A percentile compares a stretch with the other conserved stretches of the same genome.
Conservation (phyloP, 305 asterid genomes). For the Solanum hybrid region DNA sequence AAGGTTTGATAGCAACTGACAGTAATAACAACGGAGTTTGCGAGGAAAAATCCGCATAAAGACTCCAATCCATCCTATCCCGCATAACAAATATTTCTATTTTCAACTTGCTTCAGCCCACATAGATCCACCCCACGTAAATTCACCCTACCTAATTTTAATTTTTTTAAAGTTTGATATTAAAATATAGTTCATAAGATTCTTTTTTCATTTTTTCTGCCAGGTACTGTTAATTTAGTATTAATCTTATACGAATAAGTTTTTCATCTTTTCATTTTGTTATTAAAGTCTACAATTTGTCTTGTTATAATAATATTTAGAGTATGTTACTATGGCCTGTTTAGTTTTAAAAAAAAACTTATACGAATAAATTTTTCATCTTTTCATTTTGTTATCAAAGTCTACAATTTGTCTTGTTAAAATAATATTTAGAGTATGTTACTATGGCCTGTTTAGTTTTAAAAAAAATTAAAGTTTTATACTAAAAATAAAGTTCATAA, state of each 20-base stretch:
- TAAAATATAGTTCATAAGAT: neutral
- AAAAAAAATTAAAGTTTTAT: neutral
- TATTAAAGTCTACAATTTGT: neutral
- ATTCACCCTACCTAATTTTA: neutral
- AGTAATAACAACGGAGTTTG: neutral
- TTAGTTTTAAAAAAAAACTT: too few relatives aligned
- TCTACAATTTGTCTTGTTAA: too few relatives aligned
- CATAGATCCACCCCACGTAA: neutral
- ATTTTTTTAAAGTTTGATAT: neutral
- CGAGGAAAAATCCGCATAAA: neutral
- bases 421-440: too few relatives aligned
- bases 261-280: neutral
- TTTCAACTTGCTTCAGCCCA: neutral
- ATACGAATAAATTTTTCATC: neutral
- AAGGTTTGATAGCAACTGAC: neutral
- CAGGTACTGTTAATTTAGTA: neutral
- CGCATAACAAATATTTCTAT: neutral
- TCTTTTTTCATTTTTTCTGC: neutral
- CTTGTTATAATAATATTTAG: too few relatives aligned
- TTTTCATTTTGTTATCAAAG: neutral
- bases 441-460: too few relatives aligned
- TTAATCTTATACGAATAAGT: too few relatives aligned
- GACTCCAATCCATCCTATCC: neutral
- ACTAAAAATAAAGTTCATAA: neutral
- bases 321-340: too few relatives aligned